These are phyloP conservation scores for Dendrothele bispora DNA, from an alignment of 768 basidiomycete species.

Conservation along the genomic window DNA sequence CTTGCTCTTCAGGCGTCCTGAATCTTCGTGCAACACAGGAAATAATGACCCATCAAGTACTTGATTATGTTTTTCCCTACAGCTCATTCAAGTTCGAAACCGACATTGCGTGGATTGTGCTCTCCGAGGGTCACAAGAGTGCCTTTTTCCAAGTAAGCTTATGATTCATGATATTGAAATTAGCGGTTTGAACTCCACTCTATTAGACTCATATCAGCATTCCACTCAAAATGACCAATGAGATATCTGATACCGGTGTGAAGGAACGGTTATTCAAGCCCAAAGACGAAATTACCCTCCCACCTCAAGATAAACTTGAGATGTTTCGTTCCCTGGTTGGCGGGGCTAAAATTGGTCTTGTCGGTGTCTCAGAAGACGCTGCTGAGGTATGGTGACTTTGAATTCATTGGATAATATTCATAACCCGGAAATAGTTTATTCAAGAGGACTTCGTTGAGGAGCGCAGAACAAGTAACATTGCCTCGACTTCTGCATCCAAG, in stretches of 20 bases:
- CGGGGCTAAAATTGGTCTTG: slow-evolving; percentile 58
- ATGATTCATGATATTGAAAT: background rate
- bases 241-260: slow-evolving; percentile 16
- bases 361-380: slow-evolving; percentile 50
- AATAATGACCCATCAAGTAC: slow-evolving; percentile 60
- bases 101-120: slow-evolving; percentile 64
- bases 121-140: slow-evolving; percentile 66
- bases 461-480: slow-evolving; percentile 23
- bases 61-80: slow-evolving; percentile 78
- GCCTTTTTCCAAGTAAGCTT: slow-evolving; percentile 65
- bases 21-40: slow-evolving; percentile 68
- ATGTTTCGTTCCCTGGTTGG: slow-evolving; percentile 60
- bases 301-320: slow-evolving; percentile 45
- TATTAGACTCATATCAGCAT: slow-evolving; percentile 60
- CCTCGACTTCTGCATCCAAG: slow-evolving; percentile 26
- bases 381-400: slow-evolving; percentile 49
- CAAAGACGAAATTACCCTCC: slow-evolving; percentile 41
- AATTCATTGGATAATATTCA: background rate
- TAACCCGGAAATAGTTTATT: slow-evolving; percentile 50
- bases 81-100: slow-evolving; percentile 72
- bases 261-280: slow-evolving; percentile 47
- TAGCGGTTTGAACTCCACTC: slow-evolving; percentile 1
- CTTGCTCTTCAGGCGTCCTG: slow-evolving; percentile 53
- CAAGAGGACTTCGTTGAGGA: slow-evolving; percentile 72
- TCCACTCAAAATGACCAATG: slow-evolving; percentile 37